Evolutionary conservation across 2,329 filamentous ascomycete species (phyloP).

Genomic region (Diaporthe citri): DNA sequence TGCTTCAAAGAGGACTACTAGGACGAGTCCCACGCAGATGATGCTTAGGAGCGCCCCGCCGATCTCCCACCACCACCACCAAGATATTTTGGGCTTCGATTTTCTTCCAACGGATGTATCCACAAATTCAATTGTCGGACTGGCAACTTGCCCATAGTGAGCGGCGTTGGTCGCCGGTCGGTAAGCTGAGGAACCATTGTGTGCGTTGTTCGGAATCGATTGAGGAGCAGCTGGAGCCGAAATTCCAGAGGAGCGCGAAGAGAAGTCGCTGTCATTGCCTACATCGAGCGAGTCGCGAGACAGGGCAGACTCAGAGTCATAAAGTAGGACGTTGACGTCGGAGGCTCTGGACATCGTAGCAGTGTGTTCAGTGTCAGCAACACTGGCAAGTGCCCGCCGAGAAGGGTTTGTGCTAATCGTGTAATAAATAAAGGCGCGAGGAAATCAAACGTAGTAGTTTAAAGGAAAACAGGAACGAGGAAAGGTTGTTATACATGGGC

Average conservation of each 20-base stretch:
- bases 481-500: neutral
- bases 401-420: neutral
- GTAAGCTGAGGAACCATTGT: neutral
- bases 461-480: neutral
- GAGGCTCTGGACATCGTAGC: neutral
- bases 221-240: neutral
- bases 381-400: neutral
- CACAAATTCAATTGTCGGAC: neutral
- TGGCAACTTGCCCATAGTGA: neutral
- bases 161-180: neutral
- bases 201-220: neutral
- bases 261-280: neutral
- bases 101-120: neutral
- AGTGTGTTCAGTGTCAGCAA: neutral
- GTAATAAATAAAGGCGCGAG: neutral
- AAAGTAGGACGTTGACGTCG: neutral
- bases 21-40: constrained; percentile 28
- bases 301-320: neutral
- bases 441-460: neutral
- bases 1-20: constrained; percentile 28
- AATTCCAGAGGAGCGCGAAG: neutral
- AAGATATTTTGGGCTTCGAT: neutral
- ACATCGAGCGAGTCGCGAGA: neutral
- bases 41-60: constrained; percentile 33
- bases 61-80: constrained; percentile 40